These are phyloP conservation scores for Trypanosoma cruzi DNA, from an alignment of 208 protist genomes.

Conservation along the genomic window DNA sequence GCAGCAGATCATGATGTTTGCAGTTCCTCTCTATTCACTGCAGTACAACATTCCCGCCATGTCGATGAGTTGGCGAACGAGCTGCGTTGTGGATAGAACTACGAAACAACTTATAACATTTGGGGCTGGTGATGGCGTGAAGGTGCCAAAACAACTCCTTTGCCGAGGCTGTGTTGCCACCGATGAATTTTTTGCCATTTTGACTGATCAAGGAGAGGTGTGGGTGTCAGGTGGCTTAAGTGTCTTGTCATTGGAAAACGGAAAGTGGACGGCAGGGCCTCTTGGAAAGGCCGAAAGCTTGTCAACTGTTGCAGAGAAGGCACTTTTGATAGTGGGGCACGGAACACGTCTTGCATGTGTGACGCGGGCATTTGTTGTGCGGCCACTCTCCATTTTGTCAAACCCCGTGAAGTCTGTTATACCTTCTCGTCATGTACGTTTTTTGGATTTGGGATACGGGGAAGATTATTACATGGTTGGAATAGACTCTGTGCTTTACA, in stretches of 20 bases:
- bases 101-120: slow-evolving; percentile 84
- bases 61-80: slow-evolving; percentile 87
- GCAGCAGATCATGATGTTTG: slow-evolving; percentile 88
- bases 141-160: slow-evolving; percentile 72
- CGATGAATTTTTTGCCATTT: slow-evolving; percentile 84
- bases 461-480: slow-evolving; percentile 92
- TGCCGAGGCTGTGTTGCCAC: slow-evolving; percentile 82
- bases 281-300: slow-evolving; percentile 65
- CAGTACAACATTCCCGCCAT: slow-evolving; percentile 90
- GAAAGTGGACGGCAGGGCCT: slow-evolving; percentile 31
- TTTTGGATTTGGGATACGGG: slow-evolving; percentile 76
- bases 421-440: slow-evolving; percentile 73
- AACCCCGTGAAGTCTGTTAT: slow-evolving; percentile 75
- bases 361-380: slow-evolving; percentile 78
- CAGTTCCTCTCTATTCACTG: slow-evolving; percentile 76
- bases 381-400: slow-evolving; percentile 71
- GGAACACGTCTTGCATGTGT: slow-evolving; percentile 71
- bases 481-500: slow-evolving; percentile 84
- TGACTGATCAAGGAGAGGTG: slow-evolving; percentile 86
- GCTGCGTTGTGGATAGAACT: slow-evolving; percentile 77
- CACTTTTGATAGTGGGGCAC: slow-evolving; percentile 76
- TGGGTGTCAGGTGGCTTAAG: slow-evolving; percentile 80
- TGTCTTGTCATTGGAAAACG: slow-evolving; percentile 30
- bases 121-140: slow-evolving; percentile 67
- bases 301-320: slow-evolving; percentile 65